Evolutionary conservation across 768 basidiomycete species (phyloP), one percentile per base, ranked within the genome.

Genomic region (Podaxis mareebaensis): DNA sequence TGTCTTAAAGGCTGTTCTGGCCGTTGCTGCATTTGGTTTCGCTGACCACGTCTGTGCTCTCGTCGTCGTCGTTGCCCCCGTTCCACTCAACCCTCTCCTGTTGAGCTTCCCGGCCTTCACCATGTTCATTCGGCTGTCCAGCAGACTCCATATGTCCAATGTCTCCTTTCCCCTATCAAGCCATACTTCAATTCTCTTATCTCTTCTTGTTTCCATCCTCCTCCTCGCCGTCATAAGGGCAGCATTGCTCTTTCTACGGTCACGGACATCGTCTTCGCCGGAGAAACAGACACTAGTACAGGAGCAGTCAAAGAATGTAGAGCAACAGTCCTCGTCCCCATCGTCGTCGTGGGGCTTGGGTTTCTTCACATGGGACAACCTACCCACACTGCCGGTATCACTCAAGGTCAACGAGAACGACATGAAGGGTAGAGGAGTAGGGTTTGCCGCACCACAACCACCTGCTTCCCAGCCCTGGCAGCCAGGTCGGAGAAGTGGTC

Each of bases 331-430:
- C 20, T 61, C 20, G 20, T 40, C 53, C 65, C n/a, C 65, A 26
- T 24, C 36, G 33, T 65, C 68, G 59, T 67, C 64, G 48, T 72
- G 71, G 70, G 60, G 67, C 38, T 74, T 70, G 72, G 74, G 72
- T 54, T 69, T 75, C 54, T 67, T 76, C 40, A 70, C 65, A 51
- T 76, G 73, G 73, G 73, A 74, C 22, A 69, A 67, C 52, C 67
- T 74, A 6, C 73, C 73, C 24, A 60, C 70, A 26, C 66, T 68
- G 17, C 71, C 72, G 11, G 40, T 68, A 8, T 58, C 64, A 15
- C 53, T 64, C 39, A 58, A 65, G 53, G 17, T 58, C 42, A 40
- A 39, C 48, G 58, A 40, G 36, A 54, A 58, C 26, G 38, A 53
- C 30, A 64, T 58, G 61, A 65, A 53, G 53, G 62, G 54, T n/a